phyloP scores from a whole-genome alignment of 2,329 filamentous ascomycete genomes.

The Microdochium nivale region DNA sequence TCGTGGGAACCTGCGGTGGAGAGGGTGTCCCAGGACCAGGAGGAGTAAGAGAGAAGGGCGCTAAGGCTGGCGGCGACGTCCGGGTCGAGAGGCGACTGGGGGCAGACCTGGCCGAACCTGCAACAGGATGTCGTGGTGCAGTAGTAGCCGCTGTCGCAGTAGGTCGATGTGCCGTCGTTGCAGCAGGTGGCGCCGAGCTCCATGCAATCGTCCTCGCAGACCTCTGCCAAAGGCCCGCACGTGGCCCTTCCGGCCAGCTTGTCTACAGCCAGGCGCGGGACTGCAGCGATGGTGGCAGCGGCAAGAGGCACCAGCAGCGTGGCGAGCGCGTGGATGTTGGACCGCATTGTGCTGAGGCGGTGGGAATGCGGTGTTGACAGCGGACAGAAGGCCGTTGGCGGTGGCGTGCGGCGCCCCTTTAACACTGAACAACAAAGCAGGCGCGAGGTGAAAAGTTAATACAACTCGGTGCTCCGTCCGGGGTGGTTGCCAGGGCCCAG shows the following conservation, averaged over 20 bases:
- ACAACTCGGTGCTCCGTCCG: too few species aligned
- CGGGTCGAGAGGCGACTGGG: constrained; percentile 13
- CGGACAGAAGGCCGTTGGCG: too few species aligned
- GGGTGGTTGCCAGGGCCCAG: too few species aligned
- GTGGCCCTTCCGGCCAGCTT: neutral
- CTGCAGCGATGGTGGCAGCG: neutral
- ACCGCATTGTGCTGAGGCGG: too few species aligned
- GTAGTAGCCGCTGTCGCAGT: neutral
- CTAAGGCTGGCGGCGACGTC: neutral
- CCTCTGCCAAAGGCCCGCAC: neutral
- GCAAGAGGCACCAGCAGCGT: too few species aligned
- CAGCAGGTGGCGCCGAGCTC: neutral
- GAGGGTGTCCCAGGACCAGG: neutral
- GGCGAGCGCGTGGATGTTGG: too few species aligned
- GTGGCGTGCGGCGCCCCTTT: too few species aligned
- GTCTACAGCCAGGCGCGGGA: neutral
- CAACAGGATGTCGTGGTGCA: constrained; percentile 15
- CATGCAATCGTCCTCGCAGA: neutral
- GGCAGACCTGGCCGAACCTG: constrained; percentile 15
- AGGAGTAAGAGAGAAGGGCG: too few species aligned
- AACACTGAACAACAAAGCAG: too few species aligned
- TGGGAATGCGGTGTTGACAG: too few species aligned
- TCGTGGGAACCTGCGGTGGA: neutral
- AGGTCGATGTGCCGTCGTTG: neutral
- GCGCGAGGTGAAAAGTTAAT: too few species aligned